Conservation (phyloP, 495 filamentous ascomycete genomes). For the Lasiosphaeria hispida region DNA sequence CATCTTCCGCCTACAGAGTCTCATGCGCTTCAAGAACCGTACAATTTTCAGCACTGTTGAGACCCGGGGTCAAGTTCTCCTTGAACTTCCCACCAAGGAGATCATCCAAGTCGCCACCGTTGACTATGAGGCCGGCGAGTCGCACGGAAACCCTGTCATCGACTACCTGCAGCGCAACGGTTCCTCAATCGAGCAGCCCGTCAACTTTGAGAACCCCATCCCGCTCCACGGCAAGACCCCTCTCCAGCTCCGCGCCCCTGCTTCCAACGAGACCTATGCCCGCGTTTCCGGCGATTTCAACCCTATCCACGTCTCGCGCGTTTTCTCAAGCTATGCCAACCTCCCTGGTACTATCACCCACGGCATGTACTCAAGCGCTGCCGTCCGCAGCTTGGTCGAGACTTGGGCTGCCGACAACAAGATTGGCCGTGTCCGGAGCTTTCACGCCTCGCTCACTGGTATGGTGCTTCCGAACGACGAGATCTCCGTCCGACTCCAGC, state of each 20-base stretch:
- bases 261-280: slow-evolving; percentile 96
- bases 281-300: slow-evolving; percentile 98
- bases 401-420: slow-evolving; percentile 99
- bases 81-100: slow-evolving; percentile 97
- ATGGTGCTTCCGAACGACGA: slow-evolving; percentile 98
- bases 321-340: slow-evolving; percentile 92
- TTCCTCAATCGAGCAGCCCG: slow-evolving; percentile 89
- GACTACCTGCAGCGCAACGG: slow-evolving; percentile 94
- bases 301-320: slow-evolving; percentile 95
- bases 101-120: slow-evolving; percentile 94
- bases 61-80: slow-evolving; percentile 86
- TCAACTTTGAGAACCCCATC: slow-evolving; percentile 96
- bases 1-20: slow-evolving; percentile 91
- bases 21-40: slow-evolving; percentile 92
- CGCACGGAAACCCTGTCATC: slow-evolving; percentile 93
- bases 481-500: slow-evolving; percentile 88
- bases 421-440: slow-evolving; percentile 93
- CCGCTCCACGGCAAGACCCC: slow-evolving; percentile 90
- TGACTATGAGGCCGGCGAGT: slow-evolving; percentile 84
- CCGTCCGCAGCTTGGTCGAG: slow-evolving; percentile 96
- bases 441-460: slow-evolving; percentile 89
- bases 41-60: slow-evolving; percentile 89
- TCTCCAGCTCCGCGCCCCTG: slow-evolving; percentile 82
- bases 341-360: slow-evolving; percentile 96
- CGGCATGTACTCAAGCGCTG: slow-evolving; percentile 98